phyloP scores from a whole-genome alignment of 2,329 filamentous ascomycete species.

The Aspergillus brasiliensis region DNA sequence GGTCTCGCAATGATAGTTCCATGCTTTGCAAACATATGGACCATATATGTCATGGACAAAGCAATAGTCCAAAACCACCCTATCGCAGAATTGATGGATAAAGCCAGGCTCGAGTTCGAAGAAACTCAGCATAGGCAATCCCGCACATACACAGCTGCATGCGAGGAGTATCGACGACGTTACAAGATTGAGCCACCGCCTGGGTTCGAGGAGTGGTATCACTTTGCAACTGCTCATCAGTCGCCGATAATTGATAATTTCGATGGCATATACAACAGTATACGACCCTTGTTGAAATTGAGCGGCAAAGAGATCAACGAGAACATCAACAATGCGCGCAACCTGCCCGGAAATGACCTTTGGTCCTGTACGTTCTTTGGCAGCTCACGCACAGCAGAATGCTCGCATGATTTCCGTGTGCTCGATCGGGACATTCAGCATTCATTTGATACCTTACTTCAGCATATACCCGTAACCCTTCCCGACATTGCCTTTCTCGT shows the following conservation, averaged over 20 bases:
- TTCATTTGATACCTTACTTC: constrained; percentile 4
- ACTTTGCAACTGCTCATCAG: constrained; percentile 11
- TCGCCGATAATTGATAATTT: constrained; percentile 17
- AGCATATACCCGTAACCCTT: neutral
- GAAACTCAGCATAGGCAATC: neutral
- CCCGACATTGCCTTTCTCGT: constrained; percentile 14
- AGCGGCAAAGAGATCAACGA: constrained; percentile 7
- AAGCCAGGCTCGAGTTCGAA: constrained; percentile 4
- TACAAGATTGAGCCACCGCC: constrained; percentile 12
- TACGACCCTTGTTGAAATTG: constrained; percentile 9
- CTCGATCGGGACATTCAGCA: constrained; percentile 11
- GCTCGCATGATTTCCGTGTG: constrained; percentile 3
- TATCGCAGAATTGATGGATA: neutral
- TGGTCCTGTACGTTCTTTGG: constrained; percentile 15
- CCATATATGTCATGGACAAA: no score
- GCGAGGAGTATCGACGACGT: constrained; percentile 11
- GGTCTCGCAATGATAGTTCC: no score
- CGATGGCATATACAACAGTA: constrained; percentile 4
- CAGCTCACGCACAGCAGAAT: neutral
- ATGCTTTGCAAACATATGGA: no score
- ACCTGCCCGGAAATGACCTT: constrained; percentile 1
- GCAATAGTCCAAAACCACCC: neutral
- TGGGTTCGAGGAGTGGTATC: constrained; percentile 15
- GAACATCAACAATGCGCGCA: neutral
- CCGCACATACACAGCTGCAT: neutral